Evolutionary conservation across 2,329 filamentous ascomycete genomes (phyloP).

Genomic region (Claviceps pazoutovae): DNA sequence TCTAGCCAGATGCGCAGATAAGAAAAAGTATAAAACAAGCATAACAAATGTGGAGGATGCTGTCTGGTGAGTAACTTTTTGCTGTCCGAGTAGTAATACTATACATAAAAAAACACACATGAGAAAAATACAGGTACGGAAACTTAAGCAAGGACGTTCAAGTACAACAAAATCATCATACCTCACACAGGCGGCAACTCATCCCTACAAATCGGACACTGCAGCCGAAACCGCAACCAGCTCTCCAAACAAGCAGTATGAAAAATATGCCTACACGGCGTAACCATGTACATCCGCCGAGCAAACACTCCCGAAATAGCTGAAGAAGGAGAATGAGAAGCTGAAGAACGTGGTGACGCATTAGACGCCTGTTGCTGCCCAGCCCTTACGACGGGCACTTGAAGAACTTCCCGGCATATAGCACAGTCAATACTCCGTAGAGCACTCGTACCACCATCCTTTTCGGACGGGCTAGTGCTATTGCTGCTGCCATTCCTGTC

Average conservation of each 20-base stretch:
- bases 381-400: constrained; percentile 65
- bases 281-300: constrained; percentile 86
- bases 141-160: too few relatives aligned
- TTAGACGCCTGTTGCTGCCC: constrained; percentile 21
- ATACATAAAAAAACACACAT: too few relatives aligned
- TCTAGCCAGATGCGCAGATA: constrained; percentile 12
- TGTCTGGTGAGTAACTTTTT: too few relatives aligned
- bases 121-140: too few relatives aligned
- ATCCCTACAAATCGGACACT: constrained; percentile 92
- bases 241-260: constrained; percentile 84
- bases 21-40: background rate
- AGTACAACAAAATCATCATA: background rate
- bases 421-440: constrained; percentile 64
- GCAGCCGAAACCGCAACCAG: constrained; percentile 86
- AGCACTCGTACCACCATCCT: constrained; percentile 4
- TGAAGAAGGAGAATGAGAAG: constrained; percentile 7
- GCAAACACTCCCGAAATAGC: constrained; percentile 58
- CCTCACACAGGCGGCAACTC: constrained; percentile 66
- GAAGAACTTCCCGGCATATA: constrained; percentile 83
- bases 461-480: background rate
- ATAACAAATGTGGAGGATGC: too few relatives aligned
- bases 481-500: background rate
- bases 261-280: constrained; percentile 91
- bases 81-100: too few relatives aligned
- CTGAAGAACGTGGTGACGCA: background rate